phyloP scores from a whole-genome alignment of 148 eudicot genomes.

The Vaccinium macrocarpon region DNA sequence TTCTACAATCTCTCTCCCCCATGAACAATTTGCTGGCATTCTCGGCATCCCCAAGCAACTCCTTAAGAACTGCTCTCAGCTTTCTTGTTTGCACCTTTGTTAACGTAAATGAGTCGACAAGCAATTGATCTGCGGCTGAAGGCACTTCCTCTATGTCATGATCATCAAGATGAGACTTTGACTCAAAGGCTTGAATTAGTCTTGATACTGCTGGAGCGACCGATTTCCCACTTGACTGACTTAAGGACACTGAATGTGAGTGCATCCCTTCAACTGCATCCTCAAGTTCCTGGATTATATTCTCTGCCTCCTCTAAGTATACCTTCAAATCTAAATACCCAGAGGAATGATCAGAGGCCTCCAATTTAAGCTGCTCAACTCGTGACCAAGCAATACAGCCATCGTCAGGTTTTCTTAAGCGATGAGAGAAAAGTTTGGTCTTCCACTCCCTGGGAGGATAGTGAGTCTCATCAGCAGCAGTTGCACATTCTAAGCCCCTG shows the following conservation, averaged over 20 bases:
- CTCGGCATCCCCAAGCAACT: constrained; percentile 42
- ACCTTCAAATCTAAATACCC: constrained; percentile 42
- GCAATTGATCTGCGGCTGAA: constrained; percentile 33
- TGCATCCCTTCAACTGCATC: constrained; percentile 59
- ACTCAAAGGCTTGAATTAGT: constrained; percentile 88
- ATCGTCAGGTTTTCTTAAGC: constrained; percentile 15
- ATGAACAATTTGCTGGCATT: constrained; percentile 40
- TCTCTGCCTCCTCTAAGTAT: constrained; percentile 54
- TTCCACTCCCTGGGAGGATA: constrained; percentile 17
- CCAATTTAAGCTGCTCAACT: constrained; percentile 27
- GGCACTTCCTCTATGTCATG: constrained; percentile 33
- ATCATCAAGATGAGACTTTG: constrained; percentile 52
- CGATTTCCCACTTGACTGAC: constrained; percentile 40
- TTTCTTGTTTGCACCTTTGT: constrained; percentile 37
- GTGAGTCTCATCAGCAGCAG: constrained; percentile 24
- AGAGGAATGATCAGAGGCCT: constrained; percentile 28
- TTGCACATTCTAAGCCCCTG: constrained; percentile 12
- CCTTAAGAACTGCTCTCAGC: constrained; percentile 46
- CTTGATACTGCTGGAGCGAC: constrained; percentile 63
- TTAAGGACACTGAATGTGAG: constrained; percentile 40
- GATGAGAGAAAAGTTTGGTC: constrained; percentile 8
- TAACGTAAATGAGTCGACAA: constrained; percentile 38
- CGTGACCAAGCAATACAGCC: constrained; percentile 14
- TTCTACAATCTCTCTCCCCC: constrained; percentile 38
- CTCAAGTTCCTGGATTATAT: constrained; percentile 50